Percentiles rank a stretch among this genome's conserved stretches.
Evolutionary conservation across 1,284 basidiomycete genomes (phyloP).

Genomic region (Papiliotrema terrestris): DNA sequence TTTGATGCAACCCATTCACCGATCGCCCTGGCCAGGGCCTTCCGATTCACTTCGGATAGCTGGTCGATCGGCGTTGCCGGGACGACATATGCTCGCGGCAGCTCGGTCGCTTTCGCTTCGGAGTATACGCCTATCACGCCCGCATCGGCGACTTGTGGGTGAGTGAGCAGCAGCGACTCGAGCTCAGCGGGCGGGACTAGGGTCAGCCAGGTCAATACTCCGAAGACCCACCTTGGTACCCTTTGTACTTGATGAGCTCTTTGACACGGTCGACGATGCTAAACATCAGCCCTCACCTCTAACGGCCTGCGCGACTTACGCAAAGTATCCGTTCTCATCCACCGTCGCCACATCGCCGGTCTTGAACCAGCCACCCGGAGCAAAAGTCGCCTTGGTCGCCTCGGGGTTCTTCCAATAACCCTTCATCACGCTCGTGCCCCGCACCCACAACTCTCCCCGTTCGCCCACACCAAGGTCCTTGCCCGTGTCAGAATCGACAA

Average conservation of each 20-base stretch:
- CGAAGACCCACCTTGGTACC: conserved; percentile 37
- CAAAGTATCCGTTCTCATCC: conserved; percentile 59
- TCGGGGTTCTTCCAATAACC: conserved; percentile 60
- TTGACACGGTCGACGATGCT: conserved; percentile 57
- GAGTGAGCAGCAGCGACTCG: conserved; percentile 66
- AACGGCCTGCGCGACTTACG: conserved; percentile 15
- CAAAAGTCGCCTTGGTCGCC: conserved; percentile 66
- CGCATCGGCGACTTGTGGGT: conserved; percentile 66
- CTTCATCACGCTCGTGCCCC: conserved; percentile 77
- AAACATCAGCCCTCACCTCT: neutral
- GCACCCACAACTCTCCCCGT: conserved; percentile 75
- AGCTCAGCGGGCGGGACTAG: conserved; percentile 78
- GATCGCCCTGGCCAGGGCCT: conserved; percentile 54
- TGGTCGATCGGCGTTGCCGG: conserved; percentile 37
- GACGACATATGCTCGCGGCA: conserved; percentile 74
- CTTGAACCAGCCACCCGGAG: conserved; percentile 68
- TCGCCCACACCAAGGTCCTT: conserved; percentile 53
- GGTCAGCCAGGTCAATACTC: neutral
- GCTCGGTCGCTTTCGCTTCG: conserved; percentile 64
- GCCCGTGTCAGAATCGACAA: conserved; percentile 54
- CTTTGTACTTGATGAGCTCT: conserved; percentile 75
- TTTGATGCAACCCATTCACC: conserved; percentile 61
- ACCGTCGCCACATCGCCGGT: conserved; percentile 70
- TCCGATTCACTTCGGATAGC: conserved; percentile 41
- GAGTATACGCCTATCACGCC: conserved; percentile 69